phyloP scores from a whole-genome alignment of 495 filamentous ascomycete genomes.

The Filosporella fistucella region DNA sequence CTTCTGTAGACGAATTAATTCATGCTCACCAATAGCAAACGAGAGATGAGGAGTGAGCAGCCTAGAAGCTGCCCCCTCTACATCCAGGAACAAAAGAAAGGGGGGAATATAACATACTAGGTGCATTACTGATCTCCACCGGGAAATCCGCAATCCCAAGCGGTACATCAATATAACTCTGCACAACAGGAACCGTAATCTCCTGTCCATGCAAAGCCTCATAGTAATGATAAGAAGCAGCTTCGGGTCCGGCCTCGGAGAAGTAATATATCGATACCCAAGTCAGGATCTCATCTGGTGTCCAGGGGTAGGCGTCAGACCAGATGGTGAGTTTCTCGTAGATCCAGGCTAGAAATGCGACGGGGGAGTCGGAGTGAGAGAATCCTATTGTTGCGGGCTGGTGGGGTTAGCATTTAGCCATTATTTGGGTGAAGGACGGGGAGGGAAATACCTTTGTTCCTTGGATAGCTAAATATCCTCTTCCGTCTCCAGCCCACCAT shows the following conservation, averaged over 20 bases:
- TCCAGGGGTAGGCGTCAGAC: constrained; percentile 63
- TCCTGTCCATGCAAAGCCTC: constrained; percentile 32
- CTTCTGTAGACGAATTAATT: too few relatives aligned
- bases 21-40: too few relatives aligned
- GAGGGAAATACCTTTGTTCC: too few relatives aligned
- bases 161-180: not conserved
- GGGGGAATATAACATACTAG: too few relatives aligned
- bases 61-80: too few relatives aligned
- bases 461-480: constrained; percentile 1
- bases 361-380: constrained; percentile 51
- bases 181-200: constrained; percentile 2
- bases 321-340: constrained; percentile 65
- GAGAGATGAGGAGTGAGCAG: too few relatives aligned
- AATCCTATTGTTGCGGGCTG: constrained; percentile 62
- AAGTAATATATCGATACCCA: constrained; percentile 63
- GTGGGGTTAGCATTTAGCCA: constrained; percentile 26
- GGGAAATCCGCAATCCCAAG: constrained; percentile 8
- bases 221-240: constrained; percentile 54
- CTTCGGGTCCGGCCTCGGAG: constrained; percentile 47
- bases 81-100: too few relatives aligned
- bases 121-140: not conserved
- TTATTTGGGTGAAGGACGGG: not conserved
- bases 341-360: constrained; percentile 59
- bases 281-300: constrained; percentile 59
- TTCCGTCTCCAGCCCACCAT: not conserved